Base-by-base conservation (phyloP, 129 eudicot genomes). In the Ambrosia artemisiifolia region DNA sequence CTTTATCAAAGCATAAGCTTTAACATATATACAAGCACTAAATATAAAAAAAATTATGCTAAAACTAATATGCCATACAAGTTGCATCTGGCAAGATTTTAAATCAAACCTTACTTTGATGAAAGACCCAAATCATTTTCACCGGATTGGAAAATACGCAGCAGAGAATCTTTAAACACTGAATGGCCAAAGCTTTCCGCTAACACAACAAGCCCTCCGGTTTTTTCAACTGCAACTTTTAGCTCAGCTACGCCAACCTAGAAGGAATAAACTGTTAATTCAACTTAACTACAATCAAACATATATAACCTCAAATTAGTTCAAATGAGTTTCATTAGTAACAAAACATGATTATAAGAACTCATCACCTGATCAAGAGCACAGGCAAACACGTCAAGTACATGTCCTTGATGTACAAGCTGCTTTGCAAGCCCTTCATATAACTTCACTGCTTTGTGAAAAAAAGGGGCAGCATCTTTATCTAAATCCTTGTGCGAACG, bases 131-230 rank as follows among this genome's bases (percentile, higher is more conserved):
- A 87, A 72, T 94, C 96, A 73, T 75, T 63, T 69, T 90, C 97
- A 70, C 85, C 95, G 11, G 88, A 81, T 62, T 90, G 98, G 64
- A 90, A 94, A 62, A 94, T 82, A 50, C 84, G 95, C 78, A 82
- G 81, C 19, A 94, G 61, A 69, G 98, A 94, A 65, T 94, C 98
- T 84, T 90, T 94, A 51, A 94, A 94, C 44, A 87, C 92, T 1
- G 96, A 86, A 81, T 94, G 98, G 54, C 97, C 97, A 94, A 94
- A 94, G 81, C 98, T 94, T 84, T 94, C 98, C 34, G 97, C 93
- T 34, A 90, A 90, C 72, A 94, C 98, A 55, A 88, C 93, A 80
- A 94, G 87, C 30, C 98, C 98, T 65, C 98, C 98, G 59, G 97
- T 87, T 80, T 75, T 90, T 66, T 94, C 96, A 84, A 90, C 92